A percentile compares a stretch with the other conserved stretches of the same genome.
phyloP scores from a whole-genome alignment of 805 yeast genomes.

The Yarrowia sp. region DNA sequence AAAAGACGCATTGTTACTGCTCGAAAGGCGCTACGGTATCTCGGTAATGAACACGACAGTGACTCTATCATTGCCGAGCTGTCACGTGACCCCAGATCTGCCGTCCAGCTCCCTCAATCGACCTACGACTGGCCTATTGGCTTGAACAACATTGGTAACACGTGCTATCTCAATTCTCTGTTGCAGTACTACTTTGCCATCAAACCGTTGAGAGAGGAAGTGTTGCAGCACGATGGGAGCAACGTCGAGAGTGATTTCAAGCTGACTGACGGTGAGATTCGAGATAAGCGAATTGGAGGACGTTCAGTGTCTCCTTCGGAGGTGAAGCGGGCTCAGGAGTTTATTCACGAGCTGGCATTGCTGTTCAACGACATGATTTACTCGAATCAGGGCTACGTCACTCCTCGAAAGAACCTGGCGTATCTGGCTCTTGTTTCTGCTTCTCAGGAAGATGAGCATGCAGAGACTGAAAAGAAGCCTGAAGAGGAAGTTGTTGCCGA shows the following conservation, averaged over 20 bases:
- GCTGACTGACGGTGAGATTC: constrained; percentile 47
- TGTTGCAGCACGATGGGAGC: constrained; percentile 53
- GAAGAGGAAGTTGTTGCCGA: constrained; percentile 41
- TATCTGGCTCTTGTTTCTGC: constrained; percentile 72
- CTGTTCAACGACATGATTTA: constrained; percentile 74
- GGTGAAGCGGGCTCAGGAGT: constrained; percentile 80
- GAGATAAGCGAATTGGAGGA: constrained; percentile 82
- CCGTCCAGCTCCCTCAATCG: constrained; percentile 25
- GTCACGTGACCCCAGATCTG: constrained; percentile 41
- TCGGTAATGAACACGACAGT: constrained; percentile 64
- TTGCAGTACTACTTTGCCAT: constrained; percentile 89
- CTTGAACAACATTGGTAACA: constrained; percentile 91
- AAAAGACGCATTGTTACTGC: constrained; percentile 28
- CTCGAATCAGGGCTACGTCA: constrained; percentile 67
- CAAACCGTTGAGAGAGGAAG: constrained; percentile 74
- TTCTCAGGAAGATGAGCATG: constrained; percentile 27
- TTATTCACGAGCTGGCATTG: constrained; percentile 72
- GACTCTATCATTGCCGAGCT: constrained; percentile 63
- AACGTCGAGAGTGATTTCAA: constrained; percentile 40
- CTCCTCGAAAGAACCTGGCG: constrained; percentile 84
- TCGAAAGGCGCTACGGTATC: constrained; percentile 62
- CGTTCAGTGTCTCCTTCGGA: constrained; percentile 80
- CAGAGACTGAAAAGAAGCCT: constrained; percentile 45
- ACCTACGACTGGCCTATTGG: constrained; percentile 71
- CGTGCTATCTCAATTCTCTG: constrained; percentile 91